Evolutionary conservation across 2,329 filamentous ascomycete species (phyloP).

Genomic region (Macroventuria anomochaeta): DNA sequence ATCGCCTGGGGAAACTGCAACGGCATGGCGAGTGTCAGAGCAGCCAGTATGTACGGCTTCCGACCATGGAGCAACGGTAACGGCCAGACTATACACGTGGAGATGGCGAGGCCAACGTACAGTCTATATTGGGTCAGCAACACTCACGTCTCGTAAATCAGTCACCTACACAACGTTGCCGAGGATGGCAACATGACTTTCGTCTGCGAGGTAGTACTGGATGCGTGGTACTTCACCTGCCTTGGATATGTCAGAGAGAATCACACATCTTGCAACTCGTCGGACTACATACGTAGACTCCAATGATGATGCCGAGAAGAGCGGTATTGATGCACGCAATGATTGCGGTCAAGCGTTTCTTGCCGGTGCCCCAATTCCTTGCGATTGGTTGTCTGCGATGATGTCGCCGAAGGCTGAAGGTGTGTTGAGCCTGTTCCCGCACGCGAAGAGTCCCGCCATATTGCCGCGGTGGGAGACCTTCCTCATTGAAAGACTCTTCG

Average conservation of each 20-base stretch:
- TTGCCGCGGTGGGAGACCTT: conserved; percentile 16
- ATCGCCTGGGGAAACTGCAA: conserved; percentile 78
- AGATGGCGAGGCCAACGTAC: conserved; percentile 73
- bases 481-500: conserved; percentile 30
- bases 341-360: conserved; percentile 72
- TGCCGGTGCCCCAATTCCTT: conserved; percentile 70
- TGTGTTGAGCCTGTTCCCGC: conserved; percentile 41
- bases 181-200: conserved; percentile 69
- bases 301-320: conserved; percentile 72
- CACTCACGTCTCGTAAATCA: neutral
- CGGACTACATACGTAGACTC: conserved; percentile 65
- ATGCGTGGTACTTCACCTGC: conserved; percentile 80
- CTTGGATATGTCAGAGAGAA: conserved; percentile 28
- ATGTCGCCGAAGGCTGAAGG: conserved; percentile 50
- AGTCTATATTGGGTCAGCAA: conserved; percentile 50
- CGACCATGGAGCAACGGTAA: conserved; percentile 76
- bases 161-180: conserved; percentile 69
- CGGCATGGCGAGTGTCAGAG: conserved; percentile 72
- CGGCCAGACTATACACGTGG: conserved; percentile 75
- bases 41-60: conserved; percentile 76
- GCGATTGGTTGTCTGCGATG: conserved; percentile 71
- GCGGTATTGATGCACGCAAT: conserved; percentile 77
- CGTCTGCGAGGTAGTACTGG: conserved; percentile 76
- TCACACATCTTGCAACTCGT: neutral
- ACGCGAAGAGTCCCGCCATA: conserved; percentile 31